Conservation (phyloP, 2,329 filamentous ascomycete species). For the Neophaeococcomyces aloes region DNA sequence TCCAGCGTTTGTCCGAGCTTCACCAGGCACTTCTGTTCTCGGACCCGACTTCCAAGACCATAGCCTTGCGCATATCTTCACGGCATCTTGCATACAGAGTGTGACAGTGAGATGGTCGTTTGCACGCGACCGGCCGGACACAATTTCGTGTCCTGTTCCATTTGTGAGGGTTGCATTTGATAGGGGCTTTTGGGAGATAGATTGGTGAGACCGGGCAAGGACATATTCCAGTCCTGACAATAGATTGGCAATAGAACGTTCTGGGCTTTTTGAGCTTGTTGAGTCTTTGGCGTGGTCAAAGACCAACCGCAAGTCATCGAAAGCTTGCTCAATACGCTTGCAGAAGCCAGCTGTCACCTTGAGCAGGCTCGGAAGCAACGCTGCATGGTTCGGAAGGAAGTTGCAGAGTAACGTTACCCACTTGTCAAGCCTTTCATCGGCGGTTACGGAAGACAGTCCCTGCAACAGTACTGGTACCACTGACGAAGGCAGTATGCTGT, state of each 20-base stretch:
- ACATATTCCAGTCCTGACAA: slow-evolving; percentile 90
- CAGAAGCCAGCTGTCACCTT: slow-evolving; percentile 87
- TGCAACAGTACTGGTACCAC: slow-evolving; percentile 27
- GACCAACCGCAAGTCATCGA: slow-evolving; percentile 1
- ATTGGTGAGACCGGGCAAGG: slow-evolving; percentile 75
- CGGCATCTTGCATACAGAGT: slow-evolving; percentile 92
- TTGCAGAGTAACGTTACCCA: slow-evolving; percentile 82
- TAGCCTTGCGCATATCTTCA: slow-evolving; percentile 81
- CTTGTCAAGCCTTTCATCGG: slow-evolving; percentile 70
- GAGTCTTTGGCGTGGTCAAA: not conserved
- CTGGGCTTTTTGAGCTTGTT: slow-evolving; percentile 24
- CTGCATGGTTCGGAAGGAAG: slow-evolving; percentile 73
- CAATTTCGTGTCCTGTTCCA: slow-evolving; percentile 44
- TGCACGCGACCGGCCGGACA: slow-evolving; percentile 55
- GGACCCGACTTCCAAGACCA: slow-evolving; percentile 82
- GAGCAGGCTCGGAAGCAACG: slow-evolving; percentile 74
- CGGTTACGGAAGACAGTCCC: slow-evolving; percentile 64
- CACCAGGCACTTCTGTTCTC: slow-evolving; percentile 19
- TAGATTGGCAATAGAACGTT: slow-evolving; percentile 53
- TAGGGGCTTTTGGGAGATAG: slow-evolving; percentile 50
- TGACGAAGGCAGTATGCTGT: slow-evolving; percentile 1
- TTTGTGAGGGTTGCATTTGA: slow-evolving; percentile 57
- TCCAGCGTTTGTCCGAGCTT: slow-evolving; percentile 46
- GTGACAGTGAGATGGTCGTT: slow-evolving; percentile 89
- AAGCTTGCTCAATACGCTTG: slow-evolving; percentile 50